Conservation (phyloP, 202 grass and related monocot species). For the Zizania palustris region DNA sequence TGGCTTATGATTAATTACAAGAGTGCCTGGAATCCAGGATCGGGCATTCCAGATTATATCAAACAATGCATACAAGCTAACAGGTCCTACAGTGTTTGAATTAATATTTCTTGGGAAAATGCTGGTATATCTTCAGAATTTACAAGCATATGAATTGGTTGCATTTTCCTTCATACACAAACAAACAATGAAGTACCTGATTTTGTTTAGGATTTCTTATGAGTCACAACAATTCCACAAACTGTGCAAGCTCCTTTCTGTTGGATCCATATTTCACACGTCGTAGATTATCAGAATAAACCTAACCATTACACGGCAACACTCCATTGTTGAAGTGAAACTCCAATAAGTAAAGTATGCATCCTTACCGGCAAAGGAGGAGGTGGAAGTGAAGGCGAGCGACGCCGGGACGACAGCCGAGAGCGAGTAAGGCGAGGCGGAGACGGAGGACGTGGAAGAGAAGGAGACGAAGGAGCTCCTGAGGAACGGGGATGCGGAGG, state of each 20-base stretch:
- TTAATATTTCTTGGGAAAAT: not conserved
- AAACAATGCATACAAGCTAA: slow-evolving; percentile 11
- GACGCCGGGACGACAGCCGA: slow-evolving; percentile 52
- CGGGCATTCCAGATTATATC: slow-evolving; percentile 7
- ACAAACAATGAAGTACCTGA: not conserved
- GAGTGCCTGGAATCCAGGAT: slow-evolving; percentile 10
- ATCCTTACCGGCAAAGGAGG: slow-evolving; percentile 63
- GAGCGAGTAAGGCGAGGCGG: slow-evolving; percentile 39
- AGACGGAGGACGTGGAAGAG: slow-evolving; percentile 32
- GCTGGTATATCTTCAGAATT: not conserved
- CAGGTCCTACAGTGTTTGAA: not conserved
- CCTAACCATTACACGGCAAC: too few species aligned
- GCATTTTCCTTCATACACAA: not conserved
- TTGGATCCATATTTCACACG: too few species aligned
- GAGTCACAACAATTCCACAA: too few species aligned
- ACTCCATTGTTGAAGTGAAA: not conserved
- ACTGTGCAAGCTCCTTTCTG: too few species aligned
- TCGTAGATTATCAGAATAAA: too few species aligned
- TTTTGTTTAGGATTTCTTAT: not conserved
- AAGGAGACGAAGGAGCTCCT: slow-evolving; percentile 49
- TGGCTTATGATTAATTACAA: not conserved
- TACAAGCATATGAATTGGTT: not conserved
- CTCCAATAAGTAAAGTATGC: not conserved
- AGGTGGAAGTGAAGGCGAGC: slow-evolving; percentile 54
- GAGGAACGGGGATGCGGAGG: slow-evolving; percentile 44